Evolutionary conservation across 169 alveolate species (phyloP).

Genomic region (Cryptosporidium muris): DNA sequence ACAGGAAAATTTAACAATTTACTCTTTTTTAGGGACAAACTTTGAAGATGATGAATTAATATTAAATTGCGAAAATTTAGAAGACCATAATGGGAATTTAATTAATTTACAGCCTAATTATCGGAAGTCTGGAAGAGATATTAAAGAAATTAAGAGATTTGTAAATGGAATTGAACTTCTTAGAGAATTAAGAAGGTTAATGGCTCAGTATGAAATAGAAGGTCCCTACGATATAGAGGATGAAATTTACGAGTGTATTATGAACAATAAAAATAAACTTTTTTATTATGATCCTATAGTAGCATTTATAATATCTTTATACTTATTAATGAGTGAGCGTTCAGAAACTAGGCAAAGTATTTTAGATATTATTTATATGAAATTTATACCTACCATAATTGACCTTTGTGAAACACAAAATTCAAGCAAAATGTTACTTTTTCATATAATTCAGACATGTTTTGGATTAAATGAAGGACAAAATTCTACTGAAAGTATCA

Average conservation of each 20-base stretch:
- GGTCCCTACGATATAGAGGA: constrained; percentile 39
- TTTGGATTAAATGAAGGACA: constrained; percentile 5
- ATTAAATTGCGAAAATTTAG: neutral
- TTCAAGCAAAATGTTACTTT: constrained; percentile 47
- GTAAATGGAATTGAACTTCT: constrained; percentile 21
- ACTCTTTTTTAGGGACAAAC: neutral
- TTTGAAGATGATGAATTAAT: constrained; percentile 2
- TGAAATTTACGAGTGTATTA: neutral
- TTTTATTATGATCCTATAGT: constrained; percentile 50
- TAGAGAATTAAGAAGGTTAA: constrained; percentile 4
- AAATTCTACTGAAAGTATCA: constrained; percentile 6
- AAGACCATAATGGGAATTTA: neutral
- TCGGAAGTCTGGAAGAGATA: neutral
- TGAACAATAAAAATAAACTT: constrained; percentile 19
- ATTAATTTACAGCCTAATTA: neutral
- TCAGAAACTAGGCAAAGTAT: constrained; percentile 57
- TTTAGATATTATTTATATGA: constrained; percentile 17
- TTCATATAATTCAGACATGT: constrained; percentile 45
- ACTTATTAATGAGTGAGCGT: constrained; percentile 34
- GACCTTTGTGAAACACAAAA: constrained; percentile 12
- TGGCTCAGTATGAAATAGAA: neutral
- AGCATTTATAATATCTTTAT: constrained; percentile 32
- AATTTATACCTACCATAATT: constrained; percentile 25
- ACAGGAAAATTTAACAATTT: neutral
- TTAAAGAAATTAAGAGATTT: neutral